Percentiles rank a stretch among this genome's conserved stretches.
phyloP scores from a whole-genome alignment of 2,329 filamentous ascomycete genomes.

The Leptographium procerum region DNA sequence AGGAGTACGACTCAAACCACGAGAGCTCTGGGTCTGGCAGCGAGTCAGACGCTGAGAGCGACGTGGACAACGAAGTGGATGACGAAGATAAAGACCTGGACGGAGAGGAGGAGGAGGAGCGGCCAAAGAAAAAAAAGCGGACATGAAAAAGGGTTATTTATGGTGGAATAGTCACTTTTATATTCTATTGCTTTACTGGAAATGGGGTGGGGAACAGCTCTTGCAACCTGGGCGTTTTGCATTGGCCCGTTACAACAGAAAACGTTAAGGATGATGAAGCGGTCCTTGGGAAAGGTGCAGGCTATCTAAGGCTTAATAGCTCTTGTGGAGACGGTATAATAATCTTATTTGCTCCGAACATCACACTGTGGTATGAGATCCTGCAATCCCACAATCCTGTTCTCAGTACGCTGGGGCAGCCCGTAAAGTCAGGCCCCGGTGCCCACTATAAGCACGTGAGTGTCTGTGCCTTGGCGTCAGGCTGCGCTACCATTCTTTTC shows the following conservation, averaged over 20 bases:
- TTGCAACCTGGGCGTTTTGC: neutral
- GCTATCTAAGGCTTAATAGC: neutral
- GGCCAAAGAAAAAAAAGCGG: constrained; percentile 32
- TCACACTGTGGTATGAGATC: no score
- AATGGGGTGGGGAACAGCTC: neutral
- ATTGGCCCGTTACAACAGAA: neutral
- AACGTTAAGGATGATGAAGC: neutral
- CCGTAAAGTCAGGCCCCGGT: neutral
- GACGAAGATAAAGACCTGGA: constrained; percentile 36
- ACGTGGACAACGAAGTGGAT: constrained; percentile 37
- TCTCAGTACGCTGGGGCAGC: no score
- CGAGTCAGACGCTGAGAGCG: constrained; percentile 54
- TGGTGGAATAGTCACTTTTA: no score
- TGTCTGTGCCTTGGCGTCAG: neutral
- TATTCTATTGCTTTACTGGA: neutral
- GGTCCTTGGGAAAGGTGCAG: neutral
- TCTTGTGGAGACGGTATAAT: neutral
- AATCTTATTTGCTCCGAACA: no score
- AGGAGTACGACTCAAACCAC: constrained; percentile 88
- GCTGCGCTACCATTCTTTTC: neutral
- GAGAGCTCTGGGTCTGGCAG: constrained; percentile 69
- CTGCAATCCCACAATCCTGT: no score
- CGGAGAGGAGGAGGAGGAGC: constrained; percentile 24
- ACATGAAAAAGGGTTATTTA: no score
- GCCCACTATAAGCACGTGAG: neutral